phyloP scores from a whole-genome alignment of 768 basidiomycete genomes.

The Lactifluus pinguis region DNA sequence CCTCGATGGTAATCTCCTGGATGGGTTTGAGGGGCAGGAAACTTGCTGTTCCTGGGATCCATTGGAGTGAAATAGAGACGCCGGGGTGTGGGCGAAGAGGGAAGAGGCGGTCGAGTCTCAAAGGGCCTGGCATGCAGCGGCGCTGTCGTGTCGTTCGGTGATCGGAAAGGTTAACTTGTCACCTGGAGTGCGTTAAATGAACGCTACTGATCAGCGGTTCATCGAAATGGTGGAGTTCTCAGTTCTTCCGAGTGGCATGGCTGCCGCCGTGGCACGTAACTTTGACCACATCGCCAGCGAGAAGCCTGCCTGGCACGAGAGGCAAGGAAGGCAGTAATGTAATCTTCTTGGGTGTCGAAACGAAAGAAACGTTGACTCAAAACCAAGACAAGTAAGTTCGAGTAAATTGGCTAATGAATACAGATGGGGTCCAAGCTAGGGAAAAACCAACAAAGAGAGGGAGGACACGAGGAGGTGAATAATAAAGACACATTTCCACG shows the following conservation, averaged over 20 bases:
- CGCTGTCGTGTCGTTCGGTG: too few relatives aligned
- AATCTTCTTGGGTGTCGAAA: constrained; percentile 7
- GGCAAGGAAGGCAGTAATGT: background rate
- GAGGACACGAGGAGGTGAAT: constrained; percentile 8
- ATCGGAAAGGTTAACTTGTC: background rate
- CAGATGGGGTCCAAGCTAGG: background rate
- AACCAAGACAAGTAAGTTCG: background rate
- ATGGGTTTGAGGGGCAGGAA: too few relatives aligned
- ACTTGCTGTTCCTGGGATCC: too few relatives aligned
- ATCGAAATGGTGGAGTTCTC: background rate
- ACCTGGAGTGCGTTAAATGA: background rate
- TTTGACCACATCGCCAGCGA: constrained; percentile 11
- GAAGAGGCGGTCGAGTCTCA: too few relatives aligned
- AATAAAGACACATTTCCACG: background rate
- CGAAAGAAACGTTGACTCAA: background rate
- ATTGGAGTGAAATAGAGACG: too few relatives aligned
- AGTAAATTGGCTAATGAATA: background rate
- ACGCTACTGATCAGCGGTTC: constrained; percentile 6
- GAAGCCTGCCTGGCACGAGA: constrained; percentile 3
- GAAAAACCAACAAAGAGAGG: background rate
- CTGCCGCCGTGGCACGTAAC: constrained; percentile 7
- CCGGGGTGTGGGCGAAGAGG: too few relatives aligned
- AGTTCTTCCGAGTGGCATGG: background rate
- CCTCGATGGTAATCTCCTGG: too few relatives aligned
- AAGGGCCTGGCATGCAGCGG: too few relatives aligned